Percentiles rank a stretch among this genome's conserved stretches.
phyloP scores from a whole-genome alignment of 2,329 filamentous ascomycete species.

The Lachnellula hyalina region DNA sequence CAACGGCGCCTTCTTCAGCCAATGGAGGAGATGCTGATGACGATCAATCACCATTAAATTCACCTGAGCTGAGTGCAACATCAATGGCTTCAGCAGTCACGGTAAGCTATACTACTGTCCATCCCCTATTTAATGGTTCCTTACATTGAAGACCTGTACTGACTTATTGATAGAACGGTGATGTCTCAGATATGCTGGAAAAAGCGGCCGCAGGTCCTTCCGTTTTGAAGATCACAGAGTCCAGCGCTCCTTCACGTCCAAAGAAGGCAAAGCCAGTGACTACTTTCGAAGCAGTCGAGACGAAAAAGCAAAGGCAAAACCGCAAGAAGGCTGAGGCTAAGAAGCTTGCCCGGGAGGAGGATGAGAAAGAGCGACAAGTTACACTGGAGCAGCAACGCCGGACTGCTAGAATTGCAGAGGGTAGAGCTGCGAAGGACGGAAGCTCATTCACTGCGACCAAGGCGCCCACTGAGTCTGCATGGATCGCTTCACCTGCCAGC shows the following conservation, averaged over 20 bases:
- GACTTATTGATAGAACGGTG: slow-evolving; percentile 37
- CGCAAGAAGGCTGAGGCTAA: slow-evolving; percentile 79
- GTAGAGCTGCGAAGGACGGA: slow-evolving; percentile 77
- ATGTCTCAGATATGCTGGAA: slow-evolving; percentile 91
- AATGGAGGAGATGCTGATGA: slow-evolving; percentile 74
- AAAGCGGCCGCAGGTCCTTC: slow-evolving; percentile 60
- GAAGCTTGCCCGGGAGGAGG: slow-evolving; percentile 68
- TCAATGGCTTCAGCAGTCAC: slow-evolving; percentile 34
- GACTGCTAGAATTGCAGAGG: slow-evolving; percentile 74
- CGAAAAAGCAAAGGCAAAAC: slow-evolving; percentile 95
- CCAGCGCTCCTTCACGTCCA: slow-evolving; percentile 50
- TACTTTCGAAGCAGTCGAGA: slow-evolving; percentile 63
- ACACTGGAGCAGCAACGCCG: slow-evolving; percentile 80
- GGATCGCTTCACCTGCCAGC: slow-evolving; percentile 25
- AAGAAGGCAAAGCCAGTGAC: slow-evolving; percentile 54
- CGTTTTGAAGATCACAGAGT: slow-evolving; percentile 72
- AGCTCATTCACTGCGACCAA: slow-evolving; percentile 48
- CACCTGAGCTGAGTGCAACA: slow-evolving; percentile 54
- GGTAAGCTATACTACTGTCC: slow-evolving; percentile 21
- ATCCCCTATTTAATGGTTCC: background rate
- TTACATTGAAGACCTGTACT: background rate
- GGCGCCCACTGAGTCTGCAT: slow-evolving; percentile 39
- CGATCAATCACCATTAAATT: slow-evolving; percentile 66
- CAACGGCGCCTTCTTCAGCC: slow-evolving; percentile 62
- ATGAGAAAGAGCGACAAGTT: slow-evolving; percentile 71